phyloP scores from a whole-genome alignment of 2,329 filamentous ascomycete species.

The Clonostachys rhizophaga region DNA sequence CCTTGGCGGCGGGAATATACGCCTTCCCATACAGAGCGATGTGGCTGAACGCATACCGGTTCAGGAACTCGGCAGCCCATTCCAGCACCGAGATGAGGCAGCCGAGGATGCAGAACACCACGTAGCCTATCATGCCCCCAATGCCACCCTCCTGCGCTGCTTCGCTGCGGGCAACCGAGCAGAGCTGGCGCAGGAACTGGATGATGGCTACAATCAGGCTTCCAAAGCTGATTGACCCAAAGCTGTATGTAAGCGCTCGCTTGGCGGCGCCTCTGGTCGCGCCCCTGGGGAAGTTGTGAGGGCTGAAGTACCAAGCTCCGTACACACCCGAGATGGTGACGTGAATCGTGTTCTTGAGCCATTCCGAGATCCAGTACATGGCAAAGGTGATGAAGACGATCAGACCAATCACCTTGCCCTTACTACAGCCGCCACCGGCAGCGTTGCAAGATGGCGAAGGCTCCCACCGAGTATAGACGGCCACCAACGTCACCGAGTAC shows the following conservation, averaged over 20 bases:
- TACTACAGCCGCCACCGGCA: slow-evolving; percentile 59
- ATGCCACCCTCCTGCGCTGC: slow-evolving; percentile 65
- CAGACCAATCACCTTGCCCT: slow-evolving; percentile 75
- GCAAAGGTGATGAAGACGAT: slow-evolving; percentile 86
- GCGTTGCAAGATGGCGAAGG: slow-evolving; percentile 52
- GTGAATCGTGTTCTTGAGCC: slow-evolving; percentile 90
- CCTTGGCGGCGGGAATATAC: slow-evolving; percentile 82
- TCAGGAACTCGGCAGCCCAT: slow-evolving; percentile 85
- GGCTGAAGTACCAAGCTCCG: slow-evolving; percentile 87
- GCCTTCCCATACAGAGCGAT: slow-evolving; percentile 90
- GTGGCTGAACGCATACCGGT: slow-evolving; percentile 88
- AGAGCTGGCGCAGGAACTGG: slow-evolving; percentile 77
- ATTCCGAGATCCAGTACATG: slow-evolving; percentile 91
- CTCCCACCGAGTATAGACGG: slow-evolving; percentile 80
- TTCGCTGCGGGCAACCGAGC: slow-evolving; percentile 66
- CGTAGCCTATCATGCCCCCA: slow-evolving; percentile 61
- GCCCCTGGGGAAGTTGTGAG: slow-evolving; percentile 64
- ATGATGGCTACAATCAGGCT: slow-evolving; percentile 84
- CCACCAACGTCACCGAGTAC: slow-evolving; percentile 82
- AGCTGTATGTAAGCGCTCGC: slow-evolving; percentile 82
- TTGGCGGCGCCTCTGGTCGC: slow-evolving; percentile 81
- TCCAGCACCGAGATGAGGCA: slow-evolving; percentile 75
- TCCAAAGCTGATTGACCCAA: slow-evolving; percentile 85
- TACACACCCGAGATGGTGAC: slow-evolving; percentile 84
- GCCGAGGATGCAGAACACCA: slow-evolving; percentile 69